A percentile compares a stretch with the other conserved stretches of the same genome.
Conservation (phyloP, 2,329 filamentous ascomycete species). For the Microascus cirrosus region DNA sequence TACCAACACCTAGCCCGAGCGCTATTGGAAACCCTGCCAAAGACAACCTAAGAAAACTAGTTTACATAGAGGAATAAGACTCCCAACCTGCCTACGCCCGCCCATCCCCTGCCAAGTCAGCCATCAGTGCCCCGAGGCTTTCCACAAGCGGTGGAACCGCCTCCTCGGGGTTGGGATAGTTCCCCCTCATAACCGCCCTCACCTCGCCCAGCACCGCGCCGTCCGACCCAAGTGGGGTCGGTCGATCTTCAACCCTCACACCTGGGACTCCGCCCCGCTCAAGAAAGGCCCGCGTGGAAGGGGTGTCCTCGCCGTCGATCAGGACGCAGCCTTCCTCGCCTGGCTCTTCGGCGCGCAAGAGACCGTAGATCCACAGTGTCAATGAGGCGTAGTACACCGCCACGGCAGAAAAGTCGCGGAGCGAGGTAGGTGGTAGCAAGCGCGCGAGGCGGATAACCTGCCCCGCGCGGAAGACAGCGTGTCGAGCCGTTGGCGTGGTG, state of each 20-base stretch:
- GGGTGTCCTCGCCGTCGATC: constrained; percentile 12
- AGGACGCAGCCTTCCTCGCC: constrained; percentile 22
- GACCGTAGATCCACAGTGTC: constrained; percentile 58
- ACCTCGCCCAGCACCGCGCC: constrained; percentile 45
- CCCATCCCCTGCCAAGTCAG: constrained; percentile 31
- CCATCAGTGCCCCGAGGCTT: constrained; percentile 53
- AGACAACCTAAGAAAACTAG: background rate
- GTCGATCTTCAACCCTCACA: constrained; percentile 16
- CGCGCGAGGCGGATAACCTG: constrained; percentile 53
- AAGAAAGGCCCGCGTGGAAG: background rate
- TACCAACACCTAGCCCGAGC: background rate
- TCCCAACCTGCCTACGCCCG: background rate
- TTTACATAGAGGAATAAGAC: background rate
- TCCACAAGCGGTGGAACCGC: constrained; percentile 51
- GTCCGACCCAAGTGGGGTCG: constrained; percentile 38
- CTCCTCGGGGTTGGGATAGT: constrained; percentile 32
- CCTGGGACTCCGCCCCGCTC: background rate
- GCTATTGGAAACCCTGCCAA: background rate
- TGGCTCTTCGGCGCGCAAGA: constrained; percentile 47
- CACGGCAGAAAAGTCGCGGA: constrained; percentile 58
- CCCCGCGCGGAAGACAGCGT: constrained; percentile 56
- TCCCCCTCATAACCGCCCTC: constrained; percentile 42
- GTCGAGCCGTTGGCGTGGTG: constrained; percentile 39
- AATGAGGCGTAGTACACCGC: constrained; percentile 58
- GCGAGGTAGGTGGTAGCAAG: constrained; percentile 35